Evolutionary conservation across 768 basidiomycete genomes (phyloP).

Genomic region (Termitomyces sp.): DNA sequence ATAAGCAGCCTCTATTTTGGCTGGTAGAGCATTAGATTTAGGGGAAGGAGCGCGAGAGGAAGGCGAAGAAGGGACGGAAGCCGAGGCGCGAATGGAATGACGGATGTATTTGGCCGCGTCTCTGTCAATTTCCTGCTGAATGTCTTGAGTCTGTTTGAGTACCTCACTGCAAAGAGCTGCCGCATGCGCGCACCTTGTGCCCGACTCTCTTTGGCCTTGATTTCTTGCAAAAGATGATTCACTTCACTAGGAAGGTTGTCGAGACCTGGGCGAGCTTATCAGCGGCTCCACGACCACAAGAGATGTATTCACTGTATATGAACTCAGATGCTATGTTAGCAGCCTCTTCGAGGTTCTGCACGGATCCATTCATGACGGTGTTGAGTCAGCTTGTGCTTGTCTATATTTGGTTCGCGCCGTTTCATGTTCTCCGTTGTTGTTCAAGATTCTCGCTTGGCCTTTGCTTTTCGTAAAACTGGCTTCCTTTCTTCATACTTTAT

Average conservation of each 20-base stretch:
- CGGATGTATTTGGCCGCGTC: slow-evolving; percentile 47
- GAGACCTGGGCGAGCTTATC: slow-evolving; percentile 28
- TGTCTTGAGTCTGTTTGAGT: slow-evolving; percentile 24
- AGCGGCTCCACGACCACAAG: not conserved
- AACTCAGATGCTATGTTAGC: slow-evolving; percentile 50
- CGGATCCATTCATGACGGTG: slow-evolving; percentile 21
- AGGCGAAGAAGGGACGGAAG: slow-evolving; percentile 21
- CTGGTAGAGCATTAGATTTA: slow-evolving; percentile 31
- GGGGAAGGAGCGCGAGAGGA: slow-evolving; percentile 31
- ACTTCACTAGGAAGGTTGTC: slow-evolving; percentile 54
- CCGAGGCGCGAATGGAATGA: slow-evolving; percentile 32
- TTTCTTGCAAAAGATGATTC: slow-evolving; percentile 46
- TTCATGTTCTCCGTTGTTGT: not conserved
- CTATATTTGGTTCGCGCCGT: slow-evolving; percentile 3
- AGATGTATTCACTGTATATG: slow-evolving; percentile 40
- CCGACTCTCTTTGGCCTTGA: slow-evolving; percentile 39
- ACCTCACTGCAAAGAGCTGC: not conserved
- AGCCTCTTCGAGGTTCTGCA: slow-evolving; percentile 48
- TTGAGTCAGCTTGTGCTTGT: slow-evolving; percentile 9
- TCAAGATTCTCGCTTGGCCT: not conserved
- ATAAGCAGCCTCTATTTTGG: slow-evolving; percentile 40
- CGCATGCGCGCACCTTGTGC: slow-evolving; percentile 30
- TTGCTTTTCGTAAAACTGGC: not conserved
- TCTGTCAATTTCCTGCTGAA: slow-evolving; percentile 46
- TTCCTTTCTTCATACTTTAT: not conserved